A percentile compares a stretch with the other conserved stretches of the same genome.
phyloP scores from a whole-genome alignment of 495 filamentous ascomycete genomes.

The Podospora didyma region DNA sequence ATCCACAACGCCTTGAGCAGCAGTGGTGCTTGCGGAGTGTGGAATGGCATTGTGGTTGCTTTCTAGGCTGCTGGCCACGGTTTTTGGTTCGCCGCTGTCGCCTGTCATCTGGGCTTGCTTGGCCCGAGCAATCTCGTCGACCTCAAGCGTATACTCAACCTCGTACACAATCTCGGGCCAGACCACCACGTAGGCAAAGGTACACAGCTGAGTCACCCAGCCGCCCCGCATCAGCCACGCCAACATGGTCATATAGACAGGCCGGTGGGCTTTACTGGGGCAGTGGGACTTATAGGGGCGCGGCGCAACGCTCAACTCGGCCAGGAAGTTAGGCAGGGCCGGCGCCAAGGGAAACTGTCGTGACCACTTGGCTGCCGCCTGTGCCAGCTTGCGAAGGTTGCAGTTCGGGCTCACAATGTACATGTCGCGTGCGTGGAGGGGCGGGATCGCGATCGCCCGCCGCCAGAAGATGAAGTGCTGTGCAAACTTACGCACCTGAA shows the following conservation, averaged over 20 bases:
- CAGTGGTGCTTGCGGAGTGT: constrained; percentile 5
- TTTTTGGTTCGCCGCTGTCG: constrained; percentile 14
- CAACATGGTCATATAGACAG: constrained; percentile 81
- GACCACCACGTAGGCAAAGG: constrained; percentile 76
- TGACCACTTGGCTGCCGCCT: constrained; percentile 69
- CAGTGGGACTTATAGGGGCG: constrained; percentile 76
- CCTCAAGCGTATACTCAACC: constrained; percentile 54
- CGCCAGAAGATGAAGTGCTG: constrained; percentile 94
- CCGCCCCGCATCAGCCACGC: constrained; percentile 89
- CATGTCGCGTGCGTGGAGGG: constrained; percentile 83
- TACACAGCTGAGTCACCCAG: constrained; percentile 87
- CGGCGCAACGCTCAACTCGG: constrained; percentile 68
- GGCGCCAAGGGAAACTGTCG: constrained; percentile 75
- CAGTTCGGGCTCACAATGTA: constrained; percentile 93
- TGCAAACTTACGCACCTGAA: constrained; percentile 77
- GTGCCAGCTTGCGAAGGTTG: constrained; percentile 66
- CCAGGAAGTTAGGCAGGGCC: constrained; percentile 77
- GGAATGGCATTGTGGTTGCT: constrained; percentile 4
- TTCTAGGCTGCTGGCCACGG: constrained; percentile 17
- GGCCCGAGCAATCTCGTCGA: constrained; percentile 40
- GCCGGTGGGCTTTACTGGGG: constrained; percentile 83
- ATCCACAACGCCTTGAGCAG: constrained; percentile 19
- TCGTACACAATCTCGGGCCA: constrained; percentile 58
- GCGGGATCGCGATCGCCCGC: constrained; percentile 85
- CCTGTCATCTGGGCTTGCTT: constrained; percentile 20